phyloP scores from a whole-genome alignment of 2,329 filamentous ascomycete species.

The Aspergillus fumigatus region DNA sequence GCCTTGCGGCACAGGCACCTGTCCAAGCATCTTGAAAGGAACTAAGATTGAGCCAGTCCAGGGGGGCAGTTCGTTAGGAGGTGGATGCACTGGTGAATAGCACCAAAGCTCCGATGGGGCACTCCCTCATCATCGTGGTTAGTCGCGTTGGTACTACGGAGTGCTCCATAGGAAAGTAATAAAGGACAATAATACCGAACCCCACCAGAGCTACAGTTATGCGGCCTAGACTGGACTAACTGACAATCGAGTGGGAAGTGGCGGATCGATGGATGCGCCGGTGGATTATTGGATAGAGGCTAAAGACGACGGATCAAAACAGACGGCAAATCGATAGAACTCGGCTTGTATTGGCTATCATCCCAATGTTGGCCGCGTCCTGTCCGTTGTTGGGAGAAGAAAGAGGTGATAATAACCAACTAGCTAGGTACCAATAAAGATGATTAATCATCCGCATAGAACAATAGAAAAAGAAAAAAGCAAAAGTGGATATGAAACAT shows the following conservation, averaged over 20 bases:
- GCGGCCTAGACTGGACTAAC: neutral
- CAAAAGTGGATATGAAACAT: neutral
- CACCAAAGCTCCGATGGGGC: neutral
- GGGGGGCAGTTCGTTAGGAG: slow-evolving; percentile 1
- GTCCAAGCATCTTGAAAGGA: neutral
- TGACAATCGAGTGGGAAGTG: neutral
- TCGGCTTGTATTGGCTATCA: neutral
- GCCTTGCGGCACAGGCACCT: neutral
- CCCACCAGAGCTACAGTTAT: slow-evolving; percentile 22
- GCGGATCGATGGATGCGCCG: neutral
- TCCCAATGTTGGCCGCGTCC: neutral
- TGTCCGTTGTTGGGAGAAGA: neutral
- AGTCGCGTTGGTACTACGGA: neutral
- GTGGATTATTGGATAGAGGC: neutral
- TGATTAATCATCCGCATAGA: neutral
- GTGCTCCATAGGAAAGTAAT: slow-evolving; percentile 8
- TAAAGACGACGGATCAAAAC: neutral
- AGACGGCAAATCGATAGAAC: neutral
- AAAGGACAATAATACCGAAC: slow-evolving; percentile 15
- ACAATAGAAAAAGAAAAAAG: neutral
- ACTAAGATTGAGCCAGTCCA: neutral
- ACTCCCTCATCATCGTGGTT: neutral
- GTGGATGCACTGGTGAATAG: neutral
- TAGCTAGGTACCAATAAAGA: neutral
- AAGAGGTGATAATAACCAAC: neutral